Conservation (phyloP, 1,284 basidiomycete genomes). For the Coniophora puteana region DNA sequence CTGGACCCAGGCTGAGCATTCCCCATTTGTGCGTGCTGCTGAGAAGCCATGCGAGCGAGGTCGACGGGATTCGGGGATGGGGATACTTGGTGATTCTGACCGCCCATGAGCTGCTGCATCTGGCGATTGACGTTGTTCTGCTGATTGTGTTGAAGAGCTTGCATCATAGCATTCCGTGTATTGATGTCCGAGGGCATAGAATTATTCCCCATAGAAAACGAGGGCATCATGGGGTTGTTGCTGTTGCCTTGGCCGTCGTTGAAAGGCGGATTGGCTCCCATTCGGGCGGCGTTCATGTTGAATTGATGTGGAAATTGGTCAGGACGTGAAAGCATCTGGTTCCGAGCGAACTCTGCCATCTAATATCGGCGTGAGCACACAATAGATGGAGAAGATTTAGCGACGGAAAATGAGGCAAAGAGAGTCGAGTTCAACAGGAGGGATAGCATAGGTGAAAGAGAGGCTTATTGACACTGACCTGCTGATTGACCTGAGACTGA, state of each 20-base stretch:
- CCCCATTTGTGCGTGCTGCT: slow-evolving; percentile 24
- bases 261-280: slow-evolving; percentile 31
- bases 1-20: slow-evolving; percentile 29
- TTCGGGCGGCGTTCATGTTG: slow-evolving; percentile 27
- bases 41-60: slow-evolving; percentile 33
- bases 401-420: slow-evolving; percentile 15
- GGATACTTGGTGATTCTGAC: slow-evolving; percentile 46
- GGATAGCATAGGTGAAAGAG: slow-evolving; percentile 11
- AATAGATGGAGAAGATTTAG: slow-evolving; percentile 5
- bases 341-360: slow-evolving; percentile 48
- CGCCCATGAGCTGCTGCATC: slow-evolving; percentile 43
- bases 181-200: slow-evolving; percentile 28
- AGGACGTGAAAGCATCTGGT: slow-evolving; percentile 35
- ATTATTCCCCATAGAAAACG: slow-evolving; percentile 36
- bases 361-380: slow-evolving; percentile 27
- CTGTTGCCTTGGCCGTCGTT: slow-evolving; percentile 40
- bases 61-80: slow-evolving; percentile 34
- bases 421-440: slow-evolving; percentile 15
- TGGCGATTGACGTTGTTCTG: slow-evolving; percentile 38
- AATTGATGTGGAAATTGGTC: slow-evolving; percentile 39
- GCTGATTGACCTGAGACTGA: slow-evolving; percentile 35
- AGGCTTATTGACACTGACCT: slow-evolving; percentile 36
- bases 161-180: slow-evolving; percentile 35
- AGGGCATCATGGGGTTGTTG: slow-evolving; percentile 35
- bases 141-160: slow-evolving; percentile 32